A percentile compares a stretch with the other conserved stretches of the same genome.
phyloP scores from a whole-genome alignment of 768 basidiomycete species.

The Multifurca ochricompacta region DNA sequence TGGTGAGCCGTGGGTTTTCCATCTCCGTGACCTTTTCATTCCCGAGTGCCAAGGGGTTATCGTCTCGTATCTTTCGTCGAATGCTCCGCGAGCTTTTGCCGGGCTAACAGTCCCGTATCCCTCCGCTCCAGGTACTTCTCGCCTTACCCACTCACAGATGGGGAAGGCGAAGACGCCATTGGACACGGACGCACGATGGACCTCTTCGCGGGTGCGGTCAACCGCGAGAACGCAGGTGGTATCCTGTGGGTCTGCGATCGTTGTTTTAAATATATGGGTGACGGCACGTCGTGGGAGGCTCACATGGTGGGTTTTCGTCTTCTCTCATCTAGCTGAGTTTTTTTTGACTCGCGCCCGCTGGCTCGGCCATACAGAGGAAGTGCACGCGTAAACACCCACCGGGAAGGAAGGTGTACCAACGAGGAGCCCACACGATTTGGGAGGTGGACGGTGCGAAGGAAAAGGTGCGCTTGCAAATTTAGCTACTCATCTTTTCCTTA shows the following conservation, averaged over 20 bases:
- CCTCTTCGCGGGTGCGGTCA: conserved; percentile 55
- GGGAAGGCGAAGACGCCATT: conserved; percentile 46
- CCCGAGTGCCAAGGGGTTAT: neutral
- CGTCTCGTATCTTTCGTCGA: neutral
- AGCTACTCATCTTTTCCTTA: neutral
- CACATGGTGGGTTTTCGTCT: conserved; percentile 42
- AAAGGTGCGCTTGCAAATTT: conserved; percentile 45
- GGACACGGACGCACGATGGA: conserved; percentile 66
- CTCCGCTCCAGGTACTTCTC: conserved; percentile 75
- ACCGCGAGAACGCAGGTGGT: conserved; percentile 39
- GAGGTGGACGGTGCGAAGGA: conserved; percentile 87
- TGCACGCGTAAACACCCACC: conserved; percentile 72
- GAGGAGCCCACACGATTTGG: conserved; percentile 87
- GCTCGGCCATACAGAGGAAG: conserved; percentile 39
- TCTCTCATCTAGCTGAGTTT: neutral
- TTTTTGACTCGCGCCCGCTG: neutral
- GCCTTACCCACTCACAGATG: conserved; percentile 75
- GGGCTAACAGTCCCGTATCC: neutral
- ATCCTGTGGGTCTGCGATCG: conserved; percentile 79
- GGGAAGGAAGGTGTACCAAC: conserved; percentile 83
- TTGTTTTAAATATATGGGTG: conserved; percentile 96
- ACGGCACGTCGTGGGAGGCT: conserved; percentile 61
- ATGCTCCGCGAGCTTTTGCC: neutral
- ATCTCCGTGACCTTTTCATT: neutral
- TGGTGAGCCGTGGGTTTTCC: conserved; percentile 66